Conservation (phyloP, 331 rosid genomes). For the Quercus lobata region DNA sequence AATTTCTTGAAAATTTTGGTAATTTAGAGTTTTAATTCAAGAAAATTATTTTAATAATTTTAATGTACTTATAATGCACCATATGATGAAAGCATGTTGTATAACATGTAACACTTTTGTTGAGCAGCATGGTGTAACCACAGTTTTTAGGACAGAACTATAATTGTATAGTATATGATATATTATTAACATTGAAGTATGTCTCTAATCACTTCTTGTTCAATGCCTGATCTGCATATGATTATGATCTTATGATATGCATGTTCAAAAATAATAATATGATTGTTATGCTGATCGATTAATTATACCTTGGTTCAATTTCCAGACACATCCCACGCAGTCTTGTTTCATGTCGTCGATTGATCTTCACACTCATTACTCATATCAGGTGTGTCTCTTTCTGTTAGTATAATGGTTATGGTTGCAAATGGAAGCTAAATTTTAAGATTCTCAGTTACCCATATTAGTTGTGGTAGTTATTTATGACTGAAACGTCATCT, state of each 20-base stretch:
- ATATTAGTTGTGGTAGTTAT: not conserved
- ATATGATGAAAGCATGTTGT: no score
- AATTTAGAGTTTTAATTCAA: no score
- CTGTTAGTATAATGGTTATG: not conserved
- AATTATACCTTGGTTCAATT: conserved; percentile 5
- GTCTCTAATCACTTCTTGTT: not conserved
- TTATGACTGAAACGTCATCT: not conserved
- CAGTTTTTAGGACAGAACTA: no score
- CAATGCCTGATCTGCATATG: not conserved
- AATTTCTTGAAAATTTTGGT: no score
- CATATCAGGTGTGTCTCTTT: conserved; percentile 75
- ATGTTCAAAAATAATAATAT: not conserved
- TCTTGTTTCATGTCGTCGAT: conserved; percentile 99
- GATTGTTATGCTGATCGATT: conserved; percentile 5
- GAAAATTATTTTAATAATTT: no score
- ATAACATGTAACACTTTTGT: no score
- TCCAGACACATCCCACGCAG: conserved; percentile 98
- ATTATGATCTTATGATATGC: not conserved
- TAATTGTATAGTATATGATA: not conserved
- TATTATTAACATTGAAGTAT: not conserved
- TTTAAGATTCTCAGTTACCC: not conserved
- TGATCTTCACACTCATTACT: conserved; percentile 97
- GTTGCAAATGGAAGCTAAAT: not conserved
- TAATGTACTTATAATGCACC: no score
- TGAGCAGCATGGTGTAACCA: no score